Base-by-base conservation (phyloP, 1,284 basidiomycete species). In the Boletus sp. region DNA sequence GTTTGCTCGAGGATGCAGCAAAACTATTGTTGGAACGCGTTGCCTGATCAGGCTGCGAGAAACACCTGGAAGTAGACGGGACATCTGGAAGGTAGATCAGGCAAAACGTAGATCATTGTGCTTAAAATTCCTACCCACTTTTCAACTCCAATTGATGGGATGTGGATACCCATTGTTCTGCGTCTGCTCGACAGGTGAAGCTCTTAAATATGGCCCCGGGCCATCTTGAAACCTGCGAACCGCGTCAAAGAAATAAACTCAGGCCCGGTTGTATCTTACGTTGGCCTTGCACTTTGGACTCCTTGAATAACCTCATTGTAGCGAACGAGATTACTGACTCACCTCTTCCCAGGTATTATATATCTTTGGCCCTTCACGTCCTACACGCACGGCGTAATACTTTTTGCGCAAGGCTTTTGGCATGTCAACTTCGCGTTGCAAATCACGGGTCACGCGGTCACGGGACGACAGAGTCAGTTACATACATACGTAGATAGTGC, bases 271-370 rank as follows among this genome's bases (percentile, higher is more conserved):
- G 6, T 23, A 48, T 33, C 71, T 56, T 63, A 78, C 78, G 52
- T 78, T 80, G 21, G 70, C 68, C 53, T 73, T 77, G 66, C 79
- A 81, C 81, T 84, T 62, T 58, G 51, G 47, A n/a, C 40, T 48
- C 19, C 25, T 44, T 57, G 35, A 59, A 40, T 44, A 43, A 61
- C 31, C 23, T 56, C 28, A 35, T 28, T 7, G 27, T n/a, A 33
- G 48, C 27, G 13, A 14, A 51, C 21, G 16, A 48, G 16, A 21
- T 44, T 23, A 35, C 23, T 27, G 46, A 67, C 74, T 61, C 60
- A 83, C 86, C 74, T 86, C 80, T 37, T 80, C 77, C 87, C 87
- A 88, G 28, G 75, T 78, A 2, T 69, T 66, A 52, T 85, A 88
- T 30, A 88, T 80, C 49, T 75, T 77, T 0, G 82, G 80, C 3